A percentile compares a stretch with the other conserved stretches of the same genome.
These are phyloP conservation scores for Sarocladium strictum DNA, from an alignment of 2,329 filamentous ascomycete genomes.

Conservation along the genomic window DNA sequence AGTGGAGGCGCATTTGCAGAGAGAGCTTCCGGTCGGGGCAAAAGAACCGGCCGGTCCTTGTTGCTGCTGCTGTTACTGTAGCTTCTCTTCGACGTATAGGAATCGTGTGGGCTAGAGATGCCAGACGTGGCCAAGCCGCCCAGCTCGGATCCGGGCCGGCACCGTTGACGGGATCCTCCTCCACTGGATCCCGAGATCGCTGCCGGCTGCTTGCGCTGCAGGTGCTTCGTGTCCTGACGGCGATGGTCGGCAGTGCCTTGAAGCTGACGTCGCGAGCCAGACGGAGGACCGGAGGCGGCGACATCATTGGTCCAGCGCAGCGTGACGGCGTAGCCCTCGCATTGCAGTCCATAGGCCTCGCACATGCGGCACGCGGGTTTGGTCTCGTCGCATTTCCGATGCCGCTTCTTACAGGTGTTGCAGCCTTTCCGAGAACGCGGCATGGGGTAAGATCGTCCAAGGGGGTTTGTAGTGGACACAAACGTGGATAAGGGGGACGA, in stretches of 20 bases:
- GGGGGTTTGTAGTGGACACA: neutral
- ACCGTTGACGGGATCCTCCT: neutral
- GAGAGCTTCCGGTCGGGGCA: neutral
- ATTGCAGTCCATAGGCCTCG: neutral
- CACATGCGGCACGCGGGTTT: neutral
- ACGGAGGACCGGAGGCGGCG: neutral
- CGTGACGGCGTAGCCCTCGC: neutral
- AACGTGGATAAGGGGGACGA: neutral
- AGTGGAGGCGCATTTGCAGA: neutral
- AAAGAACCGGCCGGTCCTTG: too few species aligned
- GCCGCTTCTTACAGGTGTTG: constrained; percentile 1
- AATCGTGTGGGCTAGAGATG: neutral
- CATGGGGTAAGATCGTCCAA: neutral
- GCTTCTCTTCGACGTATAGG: too few species aligned
- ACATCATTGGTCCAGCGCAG: neutral
- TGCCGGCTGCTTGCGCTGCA: neutral
- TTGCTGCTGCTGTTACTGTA: too few species aligned
- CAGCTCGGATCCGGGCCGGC: neutral
- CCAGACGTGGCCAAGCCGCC: neutral
- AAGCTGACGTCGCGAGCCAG: neutral
- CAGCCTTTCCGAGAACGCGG: neutral
- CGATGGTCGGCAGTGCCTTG: neutral
- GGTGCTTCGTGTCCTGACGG: neutral
- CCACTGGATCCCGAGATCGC: neutral
- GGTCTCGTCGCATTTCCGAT: constrained; percentile 1